Conservation (phyloP, 2,329 filamentous ascomycete species). For the Colletotrichum sp. region DNA sequence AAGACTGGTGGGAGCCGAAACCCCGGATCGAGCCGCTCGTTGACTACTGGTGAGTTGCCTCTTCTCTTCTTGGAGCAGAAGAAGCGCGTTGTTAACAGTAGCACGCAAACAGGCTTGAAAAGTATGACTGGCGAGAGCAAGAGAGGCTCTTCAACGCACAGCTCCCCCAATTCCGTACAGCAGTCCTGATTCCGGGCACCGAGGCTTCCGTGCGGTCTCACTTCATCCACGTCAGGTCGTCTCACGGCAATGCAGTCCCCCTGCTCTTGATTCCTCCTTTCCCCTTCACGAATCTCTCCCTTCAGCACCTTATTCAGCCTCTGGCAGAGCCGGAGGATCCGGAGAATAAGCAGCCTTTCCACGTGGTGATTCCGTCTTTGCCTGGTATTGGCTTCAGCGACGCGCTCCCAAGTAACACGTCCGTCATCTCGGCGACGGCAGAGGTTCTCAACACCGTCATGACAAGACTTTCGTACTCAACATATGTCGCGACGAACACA, state of each 20-base stretch:
- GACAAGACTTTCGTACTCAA: conserved; percentile 61
- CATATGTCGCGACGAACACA: conserved; percentile 63
- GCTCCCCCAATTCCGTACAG: conserved; percentile 69
- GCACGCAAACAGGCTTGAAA: conserved; percentile 60
- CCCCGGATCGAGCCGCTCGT: conserved; percentile 66
- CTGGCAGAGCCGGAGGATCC: conserved; percentile 59
- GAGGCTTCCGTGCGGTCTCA: conserved; percentile 60
- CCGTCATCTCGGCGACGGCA: conserved; percentile 58
- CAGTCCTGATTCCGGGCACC: conserved; percentile 46
- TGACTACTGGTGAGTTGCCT: conserved; percentile 62
- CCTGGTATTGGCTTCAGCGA: conserved; percentile 74
- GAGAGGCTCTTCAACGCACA: conserved; percentile 62
- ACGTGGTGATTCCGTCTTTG: conserved; percentile 70
- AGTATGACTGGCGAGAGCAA: conserved; percentile 67
- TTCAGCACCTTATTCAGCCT: conserved; percentile 58
- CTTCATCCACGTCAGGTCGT: conserved; percentile 67
- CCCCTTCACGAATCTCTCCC: conserved; percentile 67
- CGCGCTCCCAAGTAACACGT: conserved; percentile 53
- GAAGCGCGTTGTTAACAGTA: neutral
- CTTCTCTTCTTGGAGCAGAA: neutral
- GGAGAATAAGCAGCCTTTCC: conserved; percentile 57
- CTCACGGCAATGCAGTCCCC: conserved; percentile 60
- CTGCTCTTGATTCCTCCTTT: conserved; percentile 70
- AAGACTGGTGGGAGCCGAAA: conserved; percentile 66
- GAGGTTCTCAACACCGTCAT: conserved; percentile 64